Percentiles rank a stretch among this genome's conserved stretches.
phyloP scores from a whole-genome alignment of 345 rosid genomes.

The Trapa bicornis region DNA sequence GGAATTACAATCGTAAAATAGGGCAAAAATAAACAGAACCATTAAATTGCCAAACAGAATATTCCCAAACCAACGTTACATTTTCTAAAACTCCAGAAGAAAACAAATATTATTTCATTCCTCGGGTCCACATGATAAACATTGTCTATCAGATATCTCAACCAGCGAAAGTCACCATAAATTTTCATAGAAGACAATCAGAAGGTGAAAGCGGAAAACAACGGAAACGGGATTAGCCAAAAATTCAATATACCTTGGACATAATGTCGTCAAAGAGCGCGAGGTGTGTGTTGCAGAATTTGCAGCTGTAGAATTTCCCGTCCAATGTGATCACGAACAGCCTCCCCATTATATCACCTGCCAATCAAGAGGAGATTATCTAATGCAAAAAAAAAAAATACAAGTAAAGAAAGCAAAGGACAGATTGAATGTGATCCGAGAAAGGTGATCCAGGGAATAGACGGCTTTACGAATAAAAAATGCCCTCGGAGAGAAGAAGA shows the following conservation, averaged over 20 bases:
- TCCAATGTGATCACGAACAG: conserved; percentile 71
- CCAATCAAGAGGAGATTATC: neutral
- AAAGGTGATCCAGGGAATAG: too few relatives aligned
- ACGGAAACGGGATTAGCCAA: neutral
- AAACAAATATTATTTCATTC: neutral
- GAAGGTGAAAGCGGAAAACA: neutral
- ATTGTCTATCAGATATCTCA: neutral
- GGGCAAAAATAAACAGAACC: neutral
- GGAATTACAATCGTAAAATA: neutral
- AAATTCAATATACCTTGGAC: conserved; percentile 46
- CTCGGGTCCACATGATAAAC: neutral
- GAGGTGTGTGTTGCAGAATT: conserved; percentile 84
- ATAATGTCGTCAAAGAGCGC: conserved; percentile 61
- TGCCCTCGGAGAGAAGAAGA: too few relatives aligned
- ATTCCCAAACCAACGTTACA: too few relatives aligned
- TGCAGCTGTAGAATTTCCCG: conserved; percentile 84
- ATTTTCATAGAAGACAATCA: neutral
- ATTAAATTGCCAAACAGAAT: neutral
- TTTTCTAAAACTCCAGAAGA: neutral
- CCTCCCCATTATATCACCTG: conserved; percentile 53
- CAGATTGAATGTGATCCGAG: too few relatives aligned
- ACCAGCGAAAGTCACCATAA: neutral
- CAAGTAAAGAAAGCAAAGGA: too few relatives aligned
- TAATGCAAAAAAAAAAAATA: too few relatives aligned
- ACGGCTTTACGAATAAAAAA: too few relatives aligned